phyloP scores from a whole-genome alignment of 139 green algal genomes.

The Coelastrella sp. region DNA sequence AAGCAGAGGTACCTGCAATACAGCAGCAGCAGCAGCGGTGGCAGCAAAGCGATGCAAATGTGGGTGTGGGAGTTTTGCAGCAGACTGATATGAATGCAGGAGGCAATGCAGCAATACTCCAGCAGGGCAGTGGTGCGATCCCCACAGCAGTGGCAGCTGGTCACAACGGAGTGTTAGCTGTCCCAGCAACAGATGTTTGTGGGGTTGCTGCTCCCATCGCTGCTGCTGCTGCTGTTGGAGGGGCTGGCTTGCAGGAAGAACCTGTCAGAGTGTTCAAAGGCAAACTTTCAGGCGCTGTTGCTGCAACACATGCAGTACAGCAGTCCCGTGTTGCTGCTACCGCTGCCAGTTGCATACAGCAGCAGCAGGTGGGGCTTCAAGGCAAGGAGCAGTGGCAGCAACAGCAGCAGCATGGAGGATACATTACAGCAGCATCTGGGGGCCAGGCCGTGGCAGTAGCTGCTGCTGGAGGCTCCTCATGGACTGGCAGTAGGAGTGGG shows the following conservation, averaged over 20 bases:
- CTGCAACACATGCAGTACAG: constrained; percentile 25
- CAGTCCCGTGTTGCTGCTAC: not conserved
- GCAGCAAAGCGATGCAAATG: not conserved
- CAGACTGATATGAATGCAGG: constrained; percentile 26
- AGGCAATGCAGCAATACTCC: not conserved
- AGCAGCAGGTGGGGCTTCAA: no score
- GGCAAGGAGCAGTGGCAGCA: not conserved
- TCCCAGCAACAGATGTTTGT: not conserved
- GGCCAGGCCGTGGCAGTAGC: no score
- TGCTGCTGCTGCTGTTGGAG: not conserved
- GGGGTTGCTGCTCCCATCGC: not conserved
- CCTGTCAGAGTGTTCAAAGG: constrained; percentile 35
- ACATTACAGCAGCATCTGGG: no score
- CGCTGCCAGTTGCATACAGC: no score
- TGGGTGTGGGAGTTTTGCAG: not conserved
- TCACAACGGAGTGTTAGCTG: not conserved
- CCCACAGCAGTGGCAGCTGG: not conserved
- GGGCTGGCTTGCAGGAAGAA: not conserved
- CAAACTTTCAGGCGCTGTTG: constrained; percentile 33
- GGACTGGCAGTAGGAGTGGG: not conserved
- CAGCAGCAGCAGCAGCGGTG: constrained; percentile 1
- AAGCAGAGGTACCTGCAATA: not conserved
- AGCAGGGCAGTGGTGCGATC: not conserved
- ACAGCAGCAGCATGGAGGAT: constrained; percentile 8
- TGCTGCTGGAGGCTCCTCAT: not conserved